Percentiles rank a stretch among this genome's conserved stretches.
phyloP scores from a whole-genome alignment of 202 grass and related monocot genomes.

The Miscanthus sacchariflorus region DNA sequence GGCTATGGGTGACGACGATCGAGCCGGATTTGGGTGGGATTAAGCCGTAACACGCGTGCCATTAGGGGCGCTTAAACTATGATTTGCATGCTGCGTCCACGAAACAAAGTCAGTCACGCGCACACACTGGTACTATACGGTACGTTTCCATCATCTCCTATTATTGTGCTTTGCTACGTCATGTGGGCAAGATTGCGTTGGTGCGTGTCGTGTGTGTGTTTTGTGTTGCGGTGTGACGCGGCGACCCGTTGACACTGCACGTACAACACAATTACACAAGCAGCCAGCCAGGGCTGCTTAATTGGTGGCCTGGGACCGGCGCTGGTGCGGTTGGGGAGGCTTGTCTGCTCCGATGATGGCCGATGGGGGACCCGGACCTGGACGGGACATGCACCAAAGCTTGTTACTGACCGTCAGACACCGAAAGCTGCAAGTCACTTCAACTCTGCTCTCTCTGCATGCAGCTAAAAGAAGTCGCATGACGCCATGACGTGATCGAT shows the following conservation, averaged over 20 bases:
- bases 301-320: too few relatives aligned
- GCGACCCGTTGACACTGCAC: slow-evolving; percentile 13
- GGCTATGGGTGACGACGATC: background rate
- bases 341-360: slow-evolving; percentile 8
- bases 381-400: background rate
- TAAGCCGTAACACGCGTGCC: slow-evolving; percentile 36
- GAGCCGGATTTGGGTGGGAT: slow-evolving; percentile 40
- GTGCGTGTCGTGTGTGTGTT: background rate
- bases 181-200: background rate
- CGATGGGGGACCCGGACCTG: background rate
- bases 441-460: too few relatives aligned
- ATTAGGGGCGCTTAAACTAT: slow-evolving; percentile 49
- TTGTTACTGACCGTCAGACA: too few relatives aligned
- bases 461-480: too few relatives aligned
- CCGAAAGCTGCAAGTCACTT: too few relatives aligned
- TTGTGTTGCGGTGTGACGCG: slow-evolving; percentile 35
- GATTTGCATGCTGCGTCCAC: background rate
- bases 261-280: background rate
- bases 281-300: background rate
- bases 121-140: background rate
- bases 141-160: slow-evolving; percentile 12
- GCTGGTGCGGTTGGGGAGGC: slow-evolving; percentile 47
- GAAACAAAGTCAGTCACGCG: background rate
- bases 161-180: background rate
- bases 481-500: too few relatives aligned